A percentile compares a stretch with the other conserved stretches of the same genome.
Conservation (phyloP, 306 rosid species). For the Heteromeles arbutifolia region DNA sequence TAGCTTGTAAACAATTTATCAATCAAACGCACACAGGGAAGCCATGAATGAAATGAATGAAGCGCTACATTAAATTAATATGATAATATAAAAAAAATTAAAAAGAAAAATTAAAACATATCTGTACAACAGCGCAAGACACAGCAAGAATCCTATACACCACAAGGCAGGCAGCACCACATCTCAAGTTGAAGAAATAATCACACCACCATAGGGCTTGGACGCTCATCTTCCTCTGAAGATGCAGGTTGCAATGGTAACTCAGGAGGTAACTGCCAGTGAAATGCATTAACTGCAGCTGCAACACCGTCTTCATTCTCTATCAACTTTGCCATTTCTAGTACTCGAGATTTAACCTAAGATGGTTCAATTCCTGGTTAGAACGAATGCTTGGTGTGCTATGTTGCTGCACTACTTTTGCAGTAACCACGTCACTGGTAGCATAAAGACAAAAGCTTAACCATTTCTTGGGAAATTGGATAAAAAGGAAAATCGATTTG, state of each 20-base stretch:
- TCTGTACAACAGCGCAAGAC: slow-evolving; percentile 11
- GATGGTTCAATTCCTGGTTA: slow-evolving; percentile 4
- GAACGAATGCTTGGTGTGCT: neutral
- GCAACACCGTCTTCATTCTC: slow-evolving; percentile 90
- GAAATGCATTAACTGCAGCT: slow-evolving; percentile 86
- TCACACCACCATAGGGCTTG: slow-evolving; percentile 46
- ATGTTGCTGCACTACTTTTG: neutral
- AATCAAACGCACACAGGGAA: slow-evolving; percentile 10
- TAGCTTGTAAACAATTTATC: no score
- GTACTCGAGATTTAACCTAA: slow-evolving; percentile 68
- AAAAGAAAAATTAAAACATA: neutral
- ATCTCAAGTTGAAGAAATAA: slow-evolving; percentile 48
- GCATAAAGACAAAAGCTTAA: neutral
- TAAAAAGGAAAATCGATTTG: no score
- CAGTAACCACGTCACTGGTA: neutral
- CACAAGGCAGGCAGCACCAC: slow-evolving; percentile 62
- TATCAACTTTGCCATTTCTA: slow-evolving; percentile 65
- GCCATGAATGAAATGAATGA: slow-evolving; percentile 47
- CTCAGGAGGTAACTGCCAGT: slow-evolving; percentile 68
- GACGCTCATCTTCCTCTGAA: slow-evolving; percentile 37
- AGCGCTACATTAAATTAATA: slow-evolving; percentile 21
- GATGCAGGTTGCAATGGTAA: slow-evolving; percentile 52
- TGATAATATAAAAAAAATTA: neutral
- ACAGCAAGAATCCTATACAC: slow-evolving; percentile 32
- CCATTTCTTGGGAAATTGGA: neutral